Evolutionary conservation across 306 rosid species (phyloP).

Genomic region (Corylus avellana): DNA sequence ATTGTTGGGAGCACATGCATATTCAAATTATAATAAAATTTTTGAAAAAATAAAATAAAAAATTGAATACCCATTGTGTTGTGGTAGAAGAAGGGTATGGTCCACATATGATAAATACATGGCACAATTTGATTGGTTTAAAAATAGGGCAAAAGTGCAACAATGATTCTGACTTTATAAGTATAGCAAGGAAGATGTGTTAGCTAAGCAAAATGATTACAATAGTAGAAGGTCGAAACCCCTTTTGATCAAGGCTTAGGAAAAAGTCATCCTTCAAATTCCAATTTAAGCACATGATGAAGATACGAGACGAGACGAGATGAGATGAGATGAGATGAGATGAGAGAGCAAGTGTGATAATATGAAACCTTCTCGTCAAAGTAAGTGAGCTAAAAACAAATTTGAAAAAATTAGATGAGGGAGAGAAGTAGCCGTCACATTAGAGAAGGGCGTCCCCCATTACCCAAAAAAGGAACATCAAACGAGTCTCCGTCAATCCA

Average conservation of each 20-base stretch:
- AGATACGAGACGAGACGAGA: no score
- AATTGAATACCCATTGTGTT: no score
- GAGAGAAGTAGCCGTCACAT: no score
- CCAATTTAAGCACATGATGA: slow-evolving; percentile 21
- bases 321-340: no score
- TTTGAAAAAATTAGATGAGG: background rate
- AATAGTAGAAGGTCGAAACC: background rate
- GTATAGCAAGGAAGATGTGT: slow-evolving; percentile 5
- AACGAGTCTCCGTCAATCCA: slow-evolving; percentile 41
- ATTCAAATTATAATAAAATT: no score
- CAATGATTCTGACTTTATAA: slow-evolving; percentile 1
- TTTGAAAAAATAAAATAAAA: no score
- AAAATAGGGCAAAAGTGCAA: slow-evolving; percentile 12
- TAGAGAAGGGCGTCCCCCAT: slow-evolving; percentile 44
- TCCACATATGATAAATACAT: no score
- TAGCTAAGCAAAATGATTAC: slow-evolving; percentile 21
- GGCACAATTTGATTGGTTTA: slow-evolving; percentile 15
- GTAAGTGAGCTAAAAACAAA: slow-evolving; percentile 24
- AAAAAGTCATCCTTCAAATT: background rate
- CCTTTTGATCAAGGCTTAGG: slow-evolving; percentile 13
- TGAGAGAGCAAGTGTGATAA: no score
- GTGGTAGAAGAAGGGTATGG: no score
- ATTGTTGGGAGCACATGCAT: no score
- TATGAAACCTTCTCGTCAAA: slow-evolving; percentile 30
- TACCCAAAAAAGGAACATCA: slow-evolving; percentile 50